Conservation (phyloP, 2,329 filamentous ascomycete genomes). For the Grosmannia clavigera region DNA sequence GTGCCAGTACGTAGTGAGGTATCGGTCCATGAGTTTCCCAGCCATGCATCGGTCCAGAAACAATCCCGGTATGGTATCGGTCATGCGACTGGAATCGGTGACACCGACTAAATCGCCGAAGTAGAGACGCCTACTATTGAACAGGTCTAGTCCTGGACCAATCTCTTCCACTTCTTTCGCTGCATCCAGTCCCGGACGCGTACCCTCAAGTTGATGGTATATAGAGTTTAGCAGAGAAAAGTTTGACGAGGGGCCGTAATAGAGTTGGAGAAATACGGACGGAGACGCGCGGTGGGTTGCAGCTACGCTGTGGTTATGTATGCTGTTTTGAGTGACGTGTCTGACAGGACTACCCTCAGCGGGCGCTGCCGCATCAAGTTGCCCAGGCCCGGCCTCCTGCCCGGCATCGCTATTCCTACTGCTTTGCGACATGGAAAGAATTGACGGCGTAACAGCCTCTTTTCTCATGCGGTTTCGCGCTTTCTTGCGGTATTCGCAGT, state of each 20-base stretch:
- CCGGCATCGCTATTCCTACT: background rate
- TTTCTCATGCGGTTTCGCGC: conserved; percentile 11
- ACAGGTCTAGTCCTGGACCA: conserved; percentile 12
- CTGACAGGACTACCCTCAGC: background rate
- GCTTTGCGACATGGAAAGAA: background rate
- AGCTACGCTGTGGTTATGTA: conserved; percentile 9
- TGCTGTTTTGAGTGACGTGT: background rate
- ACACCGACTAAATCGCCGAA: conserved; percentile 11
- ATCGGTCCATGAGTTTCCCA: conserved; percentile 7
- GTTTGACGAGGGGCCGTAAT: conserved; percentile 12
- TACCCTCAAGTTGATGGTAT: conserved; percentile 10
- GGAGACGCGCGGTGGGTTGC: conserved; percentile 11
- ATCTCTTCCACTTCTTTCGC: conserved; percentile 10
- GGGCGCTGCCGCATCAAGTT: background rate
- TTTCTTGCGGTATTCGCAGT: conserved; percentile 11
- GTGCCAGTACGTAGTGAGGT: conserved; percentile 9
- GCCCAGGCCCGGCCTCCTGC: background rate
- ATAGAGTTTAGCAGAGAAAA: conserved; percentile 11
- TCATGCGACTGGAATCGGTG: background rate
- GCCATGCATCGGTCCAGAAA: conserved; percentile 9
- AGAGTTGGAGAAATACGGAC: conserved; percentile 10
- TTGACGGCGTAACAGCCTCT: background rate
- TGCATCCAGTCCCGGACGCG: background rate
- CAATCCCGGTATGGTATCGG: conserved; percentile 5
- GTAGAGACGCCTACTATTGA: conserved; percentile 11